Conservation (phyloP, 2,329 filamentous ascomycete species). For the Cordyceps cateniannulata region DNA sequence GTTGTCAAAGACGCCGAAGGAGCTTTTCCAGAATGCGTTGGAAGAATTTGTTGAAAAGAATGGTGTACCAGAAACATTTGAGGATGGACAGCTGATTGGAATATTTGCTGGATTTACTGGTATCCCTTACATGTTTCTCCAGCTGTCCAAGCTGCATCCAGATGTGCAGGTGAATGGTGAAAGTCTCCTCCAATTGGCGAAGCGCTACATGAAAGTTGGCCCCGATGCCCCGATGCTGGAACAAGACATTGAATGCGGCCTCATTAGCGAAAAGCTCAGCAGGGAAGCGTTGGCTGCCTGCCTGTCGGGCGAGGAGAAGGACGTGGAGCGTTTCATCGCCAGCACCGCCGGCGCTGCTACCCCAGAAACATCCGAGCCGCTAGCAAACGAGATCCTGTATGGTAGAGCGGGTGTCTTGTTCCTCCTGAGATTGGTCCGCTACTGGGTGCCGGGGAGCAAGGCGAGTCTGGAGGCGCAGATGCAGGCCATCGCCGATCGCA, state of each 20-base stretch:
- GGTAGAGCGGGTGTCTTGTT: conserved; percentile 64
- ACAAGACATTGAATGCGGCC: conserved; percentile 37
- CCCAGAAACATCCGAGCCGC: conserved; percentile 28
- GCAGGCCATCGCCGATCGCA: conserved; percentile 50
- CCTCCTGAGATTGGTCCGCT: conserved; percentile 56
- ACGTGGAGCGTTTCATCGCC: conserved; percentile 35
- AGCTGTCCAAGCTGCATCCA: conserved; percentile 38
- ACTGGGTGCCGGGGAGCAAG: conserved; percentile 45
- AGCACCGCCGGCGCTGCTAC: conserved; percentile 23
- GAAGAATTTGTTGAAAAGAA: conserved; percentile 29
- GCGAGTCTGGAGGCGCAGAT: conserved; percentile 47
- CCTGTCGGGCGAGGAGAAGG: conserved; percentile 30
- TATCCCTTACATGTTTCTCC: conserved; percentile 49
- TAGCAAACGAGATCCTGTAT: conserved; percentile 56
- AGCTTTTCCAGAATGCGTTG: conserved; percentile 28
- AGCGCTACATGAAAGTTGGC: conserved; percentile 38
- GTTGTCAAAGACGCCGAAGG: conserved; percentile 21
- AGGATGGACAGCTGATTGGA: conserved; percentile 33
- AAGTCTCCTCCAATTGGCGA: conserved; percentile 38
- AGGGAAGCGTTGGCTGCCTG: conserved; percentile 40
- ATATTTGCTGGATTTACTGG: conserved; percentile 49
- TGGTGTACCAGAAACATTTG: conserved; percentile 31
- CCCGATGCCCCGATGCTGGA: conserved; percentile 29
- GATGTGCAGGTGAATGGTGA: conserved; percentile 36
- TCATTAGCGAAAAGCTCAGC: conserved; percentile 43